Percentiles rank a stretch among this genome's conserved stretches.
Conservation (phyloP, 2,329 filamentous ascomycete genomes). For the Colletotrichum karsti region DNA sequence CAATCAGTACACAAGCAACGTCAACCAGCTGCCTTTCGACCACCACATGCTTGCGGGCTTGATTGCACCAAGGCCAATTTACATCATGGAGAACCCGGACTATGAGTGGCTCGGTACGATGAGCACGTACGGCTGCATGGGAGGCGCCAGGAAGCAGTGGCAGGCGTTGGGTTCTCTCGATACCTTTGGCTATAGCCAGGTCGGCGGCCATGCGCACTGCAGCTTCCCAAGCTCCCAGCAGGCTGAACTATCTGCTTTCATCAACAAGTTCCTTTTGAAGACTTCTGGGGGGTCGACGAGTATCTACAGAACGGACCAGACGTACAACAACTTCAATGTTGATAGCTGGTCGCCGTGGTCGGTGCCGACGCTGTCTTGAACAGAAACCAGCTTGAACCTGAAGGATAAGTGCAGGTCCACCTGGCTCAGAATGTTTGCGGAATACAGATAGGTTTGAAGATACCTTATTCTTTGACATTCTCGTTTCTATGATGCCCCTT, state of each 20-base stretch:
- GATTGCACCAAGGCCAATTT: slow-evolving; percentile 57
- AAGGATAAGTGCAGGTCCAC: no score
- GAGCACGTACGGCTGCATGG: slow-evolving; percentile 59
- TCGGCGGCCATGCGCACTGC: slow-evolving; percentile 58
- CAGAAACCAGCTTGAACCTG: no score
- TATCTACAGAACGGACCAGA: slow-evolving; percentile 19
- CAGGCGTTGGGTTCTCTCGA: slow-evolving; percentile 55
- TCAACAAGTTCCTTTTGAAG: slow-evolving; percentile 54
- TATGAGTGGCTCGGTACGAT: slow-evolving; percentile 60
- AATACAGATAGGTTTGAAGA: no score
- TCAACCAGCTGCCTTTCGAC: slow-evolving; percentile 55
- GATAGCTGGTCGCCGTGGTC: slow-evolving; percentile 24
- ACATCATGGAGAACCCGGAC: slow-evolving; percentile 59
- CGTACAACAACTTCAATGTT: slow-evolving; percentile 22
- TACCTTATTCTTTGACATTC: no score
- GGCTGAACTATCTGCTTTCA: slow-evolving; percentile 55
- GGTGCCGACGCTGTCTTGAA: slow-evolving; percentile 11
- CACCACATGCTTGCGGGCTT: slow-evolving; percentile 62
- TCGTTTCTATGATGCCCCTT: no score
- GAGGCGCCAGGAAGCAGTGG: slow-evolving; percentile 54
- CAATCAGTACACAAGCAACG: slow-evolving; percentile 59
- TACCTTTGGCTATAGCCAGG: slow-evolving; percentile 58
- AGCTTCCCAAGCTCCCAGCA: slow-evolving; percentile 54
- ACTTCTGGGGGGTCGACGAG: slow-evolving; percentile 7
- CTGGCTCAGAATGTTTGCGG: no score